These are phyloP conservation scores for Nakazawaea anatomiae DNA, from an alignment of 805 yeast species.

Conservation along the genomic window DNA sequence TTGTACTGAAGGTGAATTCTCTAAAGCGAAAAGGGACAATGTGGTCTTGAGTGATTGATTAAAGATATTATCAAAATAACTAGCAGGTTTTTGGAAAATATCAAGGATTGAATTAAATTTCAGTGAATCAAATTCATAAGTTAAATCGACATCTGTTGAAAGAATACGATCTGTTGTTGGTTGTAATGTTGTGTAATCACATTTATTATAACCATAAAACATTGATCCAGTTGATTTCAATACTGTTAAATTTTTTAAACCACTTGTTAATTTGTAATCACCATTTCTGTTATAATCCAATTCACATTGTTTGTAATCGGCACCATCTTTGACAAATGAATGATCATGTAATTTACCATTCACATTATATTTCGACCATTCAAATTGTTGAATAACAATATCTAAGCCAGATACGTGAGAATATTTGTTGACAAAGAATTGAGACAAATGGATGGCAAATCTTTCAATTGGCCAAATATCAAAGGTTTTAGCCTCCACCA, in stretches of 20 bases:
- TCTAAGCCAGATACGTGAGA: slow-evolving; percentile 69
- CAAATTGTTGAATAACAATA: slow-evolving; percentile 60
- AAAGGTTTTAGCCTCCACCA: slow-evolving; percentile 73
- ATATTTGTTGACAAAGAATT: slow-evolving; percentile 77
- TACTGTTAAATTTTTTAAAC: slow-evolving; percentile 74
- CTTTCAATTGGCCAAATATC: slow-evolving; percentile 90
- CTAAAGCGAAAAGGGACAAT: slow-evolving; percentile 72
- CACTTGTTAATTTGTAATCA: slow-evolving; percentile 55
- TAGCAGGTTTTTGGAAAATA: slow-evolving; percentile 45
- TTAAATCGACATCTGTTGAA: slow-evolving; percentile 77
- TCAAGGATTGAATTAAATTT: slow-evolving; percentile 43
- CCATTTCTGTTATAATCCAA: slow-evolving; percentile 47
- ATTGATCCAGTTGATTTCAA: slow-evolving; percentile 89
- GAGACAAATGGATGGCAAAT: slow-evolving; percentile 78
- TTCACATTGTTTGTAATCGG: slow-evolving; percentile 64
- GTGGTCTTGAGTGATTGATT: slow-evolving; percentile 62
- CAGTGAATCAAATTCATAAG: slow-evolving; percentile 59
- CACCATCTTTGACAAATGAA: slow-evolving; percentile 81
- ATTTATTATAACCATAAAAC: slow-evolving; percentile 81
- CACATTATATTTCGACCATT: slow-evolving; percentile 75
- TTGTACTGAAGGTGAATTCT: slow-evolving; percentile 91
- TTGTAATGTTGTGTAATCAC: slow-evolving; percentile 83
- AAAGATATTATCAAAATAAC: slow-evolving; percentile 57
- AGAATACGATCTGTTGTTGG: slow-evolving; percentile 83
- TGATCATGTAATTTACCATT: slow-evolving; percentile 76